Conservation (phyloP, 176 grass and related monocot genomes). For the Oryza punctata region DNA sequence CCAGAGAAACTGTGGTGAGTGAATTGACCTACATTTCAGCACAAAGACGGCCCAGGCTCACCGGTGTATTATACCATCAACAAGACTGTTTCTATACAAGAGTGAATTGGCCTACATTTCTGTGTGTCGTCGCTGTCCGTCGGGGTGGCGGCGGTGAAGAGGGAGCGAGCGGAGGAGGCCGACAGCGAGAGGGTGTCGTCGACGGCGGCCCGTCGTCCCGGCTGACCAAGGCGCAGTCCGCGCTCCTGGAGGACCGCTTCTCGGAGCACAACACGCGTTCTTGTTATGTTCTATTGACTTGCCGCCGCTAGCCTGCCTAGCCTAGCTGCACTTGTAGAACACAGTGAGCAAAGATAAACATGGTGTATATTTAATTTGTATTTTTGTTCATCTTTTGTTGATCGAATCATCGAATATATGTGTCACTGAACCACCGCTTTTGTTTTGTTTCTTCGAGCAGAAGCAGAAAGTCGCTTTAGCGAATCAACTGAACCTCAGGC, state of each 20-base stretch:
- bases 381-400: background rate
- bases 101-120: too few relatives aligned
- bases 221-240: conserved; percentile 96
- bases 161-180: conserved; percentile 60
- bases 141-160: conserved; percentile 43
- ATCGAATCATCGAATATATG: background rate
- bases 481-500: conserved; percentile 89
- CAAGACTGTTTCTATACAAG: too few relatives aligned
- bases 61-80: too few relatives aligned
- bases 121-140: conserved; percentile 56
- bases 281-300: conserved; percentile 9
- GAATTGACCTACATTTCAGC: too few relatives aligned
- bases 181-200: conserved; percentile 61
- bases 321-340: conserved; percentile 15
- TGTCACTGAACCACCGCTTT: background rate
- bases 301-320: background rate
- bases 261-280: conserved; percentile 82
- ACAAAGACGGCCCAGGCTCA: too few relatives aligned
- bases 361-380: background rate
- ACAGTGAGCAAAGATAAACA: background rate
- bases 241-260: conserved; percentile 86
- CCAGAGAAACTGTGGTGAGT: too few relatives aligned
- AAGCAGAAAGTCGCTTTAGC: conserved; percentile 96
- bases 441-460: conserved; percentile 46
- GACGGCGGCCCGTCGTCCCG: conserved; percentile 43